Conservation (phyloP, 257 asterid genomes). For the Thymus mandschuricus region DNA sequence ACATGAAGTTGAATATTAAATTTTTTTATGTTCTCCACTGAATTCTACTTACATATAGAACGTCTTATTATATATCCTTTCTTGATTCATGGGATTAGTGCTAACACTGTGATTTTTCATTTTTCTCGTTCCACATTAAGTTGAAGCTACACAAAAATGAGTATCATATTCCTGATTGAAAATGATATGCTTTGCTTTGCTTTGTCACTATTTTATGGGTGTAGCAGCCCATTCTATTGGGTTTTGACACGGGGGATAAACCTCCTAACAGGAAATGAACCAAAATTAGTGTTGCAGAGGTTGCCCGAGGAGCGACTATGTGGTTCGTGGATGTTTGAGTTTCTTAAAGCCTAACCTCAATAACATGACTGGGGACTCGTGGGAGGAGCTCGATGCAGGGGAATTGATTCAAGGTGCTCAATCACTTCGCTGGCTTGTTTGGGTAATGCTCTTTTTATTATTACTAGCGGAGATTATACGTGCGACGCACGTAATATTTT, state of each 20-base stretch:
- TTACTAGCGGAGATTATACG: too few relatives aligned
- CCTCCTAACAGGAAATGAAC: slow-evolving; percentile 65
- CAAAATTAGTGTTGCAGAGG: slow-evolving; percentile 88
- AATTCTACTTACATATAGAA: background rate
- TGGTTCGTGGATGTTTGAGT: slow-evolving; percentile 68
- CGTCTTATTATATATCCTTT: background rate
- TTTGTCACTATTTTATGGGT: slow-evolving; percentile 3
- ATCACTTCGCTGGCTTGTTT: slow-evolving; percentile 93
- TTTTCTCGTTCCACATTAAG: background rate
- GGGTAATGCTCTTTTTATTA: slow-evolving; percentile 53
- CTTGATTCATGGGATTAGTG: background rate
- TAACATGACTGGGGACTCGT: slow-evolving; percentile 73
- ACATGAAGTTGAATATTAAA: slow-evolving; percentile 1
- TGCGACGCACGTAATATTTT: too few relatives aligned
- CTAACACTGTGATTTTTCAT: background rate
- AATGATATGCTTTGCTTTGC: background rate
- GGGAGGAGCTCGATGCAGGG: slow-evolving; percentile 89
- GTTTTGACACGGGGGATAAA: slow-evolving; percentile 50
- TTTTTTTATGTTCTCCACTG: background rate
- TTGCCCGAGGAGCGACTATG: slow-evolving; percentile 65
- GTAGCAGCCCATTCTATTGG: slow-evolving; percentile 38
- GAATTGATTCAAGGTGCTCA: slow-evolving; percentile 62
- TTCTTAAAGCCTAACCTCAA: slow-evolving; percentile 70
- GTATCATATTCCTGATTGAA: slow-evolving; percentile 8
- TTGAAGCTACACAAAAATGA: background rate